Conservation (phyloP, 2,329 filamentous ascomycete species). For the Venturiaceae sp. region DNA sequence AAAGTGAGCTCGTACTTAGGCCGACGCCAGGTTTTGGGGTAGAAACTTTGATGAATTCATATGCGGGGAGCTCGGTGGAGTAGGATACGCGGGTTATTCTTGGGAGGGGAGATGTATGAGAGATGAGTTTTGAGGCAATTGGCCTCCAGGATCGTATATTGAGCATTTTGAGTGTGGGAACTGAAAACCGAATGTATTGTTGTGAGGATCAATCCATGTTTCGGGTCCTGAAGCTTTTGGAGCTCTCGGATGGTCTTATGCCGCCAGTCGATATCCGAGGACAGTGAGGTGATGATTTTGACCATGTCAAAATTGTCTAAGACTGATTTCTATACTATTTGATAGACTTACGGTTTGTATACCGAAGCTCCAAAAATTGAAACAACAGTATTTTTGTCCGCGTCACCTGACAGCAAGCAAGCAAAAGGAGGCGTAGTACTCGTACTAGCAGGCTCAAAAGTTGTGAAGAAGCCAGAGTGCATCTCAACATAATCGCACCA, state of each 20-base stretch:
- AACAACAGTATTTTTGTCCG: too few species aligned
- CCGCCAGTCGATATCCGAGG: not conserved
- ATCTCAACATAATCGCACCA: not conserved
- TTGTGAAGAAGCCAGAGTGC: not conserved
- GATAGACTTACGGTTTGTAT: too few species aligned
- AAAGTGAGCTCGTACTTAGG: constrained; percentile 50
- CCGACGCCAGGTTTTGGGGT: constrained; percentile 82
- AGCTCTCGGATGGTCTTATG: not conserved
- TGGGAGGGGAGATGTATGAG: constrained; percentile 38
- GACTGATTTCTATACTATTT: too few species aligned
- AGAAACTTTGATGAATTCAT: constrained; percentile 76
- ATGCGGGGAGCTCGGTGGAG: constrained; percentile 39
- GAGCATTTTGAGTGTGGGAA: not conserved
- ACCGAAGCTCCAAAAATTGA: too few species aligned
- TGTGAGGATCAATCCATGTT: not conserved
- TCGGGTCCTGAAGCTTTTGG: not conserved
- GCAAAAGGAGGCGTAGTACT: too few species aligned
- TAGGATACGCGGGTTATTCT: constrained; percentile 39
- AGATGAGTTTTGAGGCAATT: constrained; percentile 48
- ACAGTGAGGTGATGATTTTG: not conserved
- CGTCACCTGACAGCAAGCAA: too few species aligned
- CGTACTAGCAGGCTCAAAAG: too few species aligned
- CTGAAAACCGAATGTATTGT: not conserved
- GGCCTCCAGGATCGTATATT: constrained; percentile 49
- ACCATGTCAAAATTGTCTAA: too few species aligned